These are phyloP conservation scores for Leishmania braziliensis DNA, from an alignment of 208 protist species.

Conservation along the genomic window DNA sequence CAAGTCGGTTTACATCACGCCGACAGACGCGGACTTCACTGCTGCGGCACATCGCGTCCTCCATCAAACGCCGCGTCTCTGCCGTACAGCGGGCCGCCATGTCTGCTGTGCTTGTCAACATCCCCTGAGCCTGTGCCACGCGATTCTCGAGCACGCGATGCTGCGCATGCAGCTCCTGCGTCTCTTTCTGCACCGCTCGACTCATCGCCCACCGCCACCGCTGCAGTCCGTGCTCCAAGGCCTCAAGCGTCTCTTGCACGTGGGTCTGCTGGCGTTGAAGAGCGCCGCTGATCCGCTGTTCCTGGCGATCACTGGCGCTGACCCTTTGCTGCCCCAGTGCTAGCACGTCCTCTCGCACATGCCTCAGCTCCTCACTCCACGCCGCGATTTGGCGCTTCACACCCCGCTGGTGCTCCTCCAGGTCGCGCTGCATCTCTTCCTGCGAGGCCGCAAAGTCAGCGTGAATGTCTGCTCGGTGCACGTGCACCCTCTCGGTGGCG, in stretches of 20 bases:
- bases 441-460: conserved; percentile 29
- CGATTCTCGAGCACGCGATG: conserved; percentile 41
- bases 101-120: conserved; percentile 45
- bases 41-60: conserved; percentile 43
- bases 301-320: conserved; percentile 16
- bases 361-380: conserved; percentile 38
- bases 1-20: conserved; percentile 75
- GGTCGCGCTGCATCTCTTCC: conserved; percentile 9
- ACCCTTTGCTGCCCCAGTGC: conserved; percentile 31
- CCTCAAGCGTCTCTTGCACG: conserved; percentile 41
- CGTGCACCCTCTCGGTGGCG: conserved; percentile 24
- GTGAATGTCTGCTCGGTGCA: conserved; percentile 21
- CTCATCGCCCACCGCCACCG: conserved; percentile 44
- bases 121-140: conserved; percentile 57
- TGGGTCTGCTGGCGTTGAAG: conserved; percentile 51
- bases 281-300: conserved; percentile 52
- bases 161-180: conserved; percentile 28
- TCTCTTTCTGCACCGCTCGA: conserved; percentile 24
- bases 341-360: conserved; percentile 41
- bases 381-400: conserved; percentile 20
- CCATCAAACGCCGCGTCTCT: conserved; percentile 54
- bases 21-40: conserved; percentile 66
- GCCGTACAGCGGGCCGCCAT: conserved; percentile 34
- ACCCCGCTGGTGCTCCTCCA: conserved; percentile 25
- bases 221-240: conserved; percentile 42